Evolutionary conservation across 768 basidiomycete genomes (phyloP), one percentile per base, ranked within the genome.

Genomic region (Ramaria sp.): DNA sequence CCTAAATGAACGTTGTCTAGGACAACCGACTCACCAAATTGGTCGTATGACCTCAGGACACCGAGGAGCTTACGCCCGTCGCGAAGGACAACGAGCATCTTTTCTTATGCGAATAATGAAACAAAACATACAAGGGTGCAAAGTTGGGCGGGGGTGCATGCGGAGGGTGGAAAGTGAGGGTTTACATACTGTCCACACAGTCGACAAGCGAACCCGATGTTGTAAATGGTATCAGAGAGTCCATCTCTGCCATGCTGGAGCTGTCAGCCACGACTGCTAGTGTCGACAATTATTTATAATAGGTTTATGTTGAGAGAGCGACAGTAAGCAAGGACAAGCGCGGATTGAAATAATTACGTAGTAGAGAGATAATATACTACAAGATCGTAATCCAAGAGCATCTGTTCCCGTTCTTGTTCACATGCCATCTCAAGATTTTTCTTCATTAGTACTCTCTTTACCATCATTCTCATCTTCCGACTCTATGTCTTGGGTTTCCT

Each of bases 111-210:
- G 27, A 47, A 55, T 30, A 32, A 52, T 34, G 10, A 13, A 24
- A 34, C 32, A 25, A 50, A 24, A 27, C 22, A 22, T 47, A 15
- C 10, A 48, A 58, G 57, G 56, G 48, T 38, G 57, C 45, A 58
- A 45, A 47, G 37, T 56, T 56, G 39, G 59, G 50, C 55, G 62
- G 50, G 61, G 56, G 63, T 61, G 45, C 22, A 24, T 47, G 45
- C 22, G 45, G 10, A 7, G 28, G 45, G 37, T 16, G 30, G 42
- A 48, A 18, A 38, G 25, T 7, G 37, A 59, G 18, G 22, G 30
- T 69, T 63, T 63, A 88, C 96, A 85, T 84, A 99, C 96, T 96
- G 85, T 99, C 96, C 74, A 99, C 96, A 70, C 92, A 92, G 78
- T 98, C 96, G 70, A 97, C 88, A 60, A 99, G 81, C 60, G 95